phyloP scores from a whole-genome alignment of 2,329 filamentous ascomycete species.

The Trichophyton equinum region DNA sequence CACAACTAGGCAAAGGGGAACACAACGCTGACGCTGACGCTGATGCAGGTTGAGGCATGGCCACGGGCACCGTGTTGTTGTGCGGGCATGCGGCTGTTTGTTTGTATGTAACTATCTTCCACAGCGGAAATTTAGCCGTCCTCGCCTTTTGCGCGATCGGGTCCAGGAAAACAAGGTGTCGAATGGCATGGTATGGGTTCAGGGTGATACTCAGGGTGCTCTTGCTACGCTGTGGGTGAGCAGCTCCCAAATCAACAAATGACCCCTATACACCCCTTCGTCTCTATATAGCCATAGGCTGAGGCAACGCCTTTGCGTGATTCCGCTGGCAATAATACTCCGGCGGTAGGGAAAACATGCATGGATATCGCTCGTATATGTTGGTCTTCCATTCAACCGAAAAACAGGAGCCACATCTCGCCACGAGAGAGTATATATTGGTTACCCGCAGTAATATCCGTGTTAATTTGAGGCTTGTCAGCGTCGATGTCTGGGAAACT shows the following conservation, averaged over 20 bases:
- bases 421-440: not conserved
- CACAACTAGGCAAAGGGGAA: not conserved
- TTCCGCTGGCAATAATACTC: not conserved
- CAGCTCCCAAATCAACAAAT: not conserved
- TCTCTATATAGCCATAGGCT: not conserved
- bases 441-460: conserved; percentile 3
- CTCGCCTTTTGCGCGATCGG: no score
- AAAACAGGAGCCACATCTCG: not conserved
- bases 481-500: not conserved
- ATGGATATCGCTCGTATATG: not conserved
- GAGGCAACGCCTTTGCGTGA: not conserved
- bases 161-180: no score
- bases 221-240: not conserved
- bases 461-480: not conserved
- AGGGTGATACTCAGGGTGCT: no score
- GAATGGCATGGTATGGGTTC: not conserved
- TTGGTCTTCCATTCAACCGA: conserved; percentile 2
- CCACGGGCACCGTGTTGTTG: not conserved
- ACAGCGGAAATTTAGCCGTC: no score
- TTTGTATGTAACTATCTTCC: not conserved
- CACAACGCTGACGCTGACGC: not conserved
- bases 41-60: not conserved
- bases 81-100: not conserved
- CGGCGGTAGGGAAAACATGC: not conserved
- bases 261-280: no score